Evolutionary conservation across 805 yeast genomes (phyloP), one percentile per base, ranked within the genome.

Genomic region (Spathaspora gorwiae): DNA sequence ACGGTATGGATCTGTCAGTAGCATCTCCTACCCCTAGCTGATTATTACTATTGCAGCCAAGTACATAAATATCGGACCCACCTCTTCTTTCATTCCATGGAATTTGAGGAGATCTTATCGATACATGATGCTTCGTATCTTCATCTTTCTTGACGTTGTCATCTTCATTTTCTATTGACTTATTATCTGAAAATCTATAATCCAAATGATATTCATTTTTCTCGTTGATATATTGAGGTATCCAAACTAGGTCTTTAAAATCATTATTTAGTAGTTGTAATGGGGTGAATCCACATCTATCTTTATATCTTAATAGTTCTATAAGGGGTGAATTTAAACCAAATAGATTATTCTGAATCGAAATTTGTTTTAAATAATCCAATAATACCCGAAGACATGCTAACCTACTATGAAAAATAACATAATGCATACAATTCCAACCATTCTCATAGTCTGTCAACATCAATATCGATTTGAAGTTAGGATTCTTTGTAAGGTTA

Each of bases 401-500:
- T 36, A 83, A 64, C 44, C 83, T 71, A 31, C 81, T 85, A 49
- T 76, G 65, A 51, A 70, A 78, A 11, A 86, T 65, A 4, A 89
- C 79, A 48, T 81, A 77, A 61, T 90, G 97, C 27, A 90, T 68
- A 26, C 88, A 79, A 37, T 87, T 85, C 84, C 95, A 90, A 1
- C 88, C 85, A 57, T 79, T 87, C 61, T 90, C 97, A 43, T 68
- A 68, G 60, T 90, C 97, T 2, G 70, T 63, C 0, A 64, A 53
- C 2, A 73, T 52, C 43, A 72, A 35, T 1, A 66, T 47, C n/a
- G 44, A 40, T 41, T 81, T 79, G 19, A 77, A 56, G 13, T 74
- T 72, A 7, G 75, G 71, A 49, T 76, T 74, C 43, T 68, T 70
- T 35, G 84, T 60, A 7, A 85, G 51, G 19, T 66, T 66, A 7